Evolutionary conservation across 1,284 basidiomycete species (phyloP).

Genomic region (Rhizoctonia solani): DNA sequence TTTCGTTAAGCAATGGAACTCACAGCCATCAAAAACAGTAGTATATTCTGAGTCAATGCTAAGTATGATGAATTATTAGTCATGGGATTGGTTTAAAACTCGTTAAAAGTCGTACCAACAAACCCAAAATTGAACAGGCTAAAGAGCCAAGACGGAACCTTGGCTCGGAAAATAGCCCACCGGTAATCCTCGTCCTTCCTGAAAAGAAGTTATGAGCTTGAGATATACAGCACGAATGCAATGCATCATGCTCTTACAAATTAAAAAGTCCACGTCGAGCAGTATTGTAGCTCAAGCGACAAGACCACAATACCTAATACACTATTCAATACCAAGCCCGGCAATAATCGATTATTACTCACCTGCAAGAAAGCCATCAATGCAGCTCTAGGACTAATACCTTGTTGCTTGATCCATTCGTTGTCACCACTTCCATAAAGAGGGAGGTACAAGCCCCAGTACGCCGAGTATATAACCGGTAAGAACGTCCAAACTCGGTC

Average conservation of each 20-base stretch:
- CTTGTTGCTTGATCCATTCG: conserved; percentile 40
- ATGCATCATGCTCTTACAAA: conserved; percentile 54
- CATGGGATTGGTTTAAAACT: conserved; percentile 41
- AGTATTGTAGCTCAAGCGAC: conserved; percentile 81
- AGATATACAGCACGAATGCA: background rate
- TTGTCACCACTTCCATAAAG: conserved; percentile 21
- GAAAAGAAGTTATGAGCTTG: background rate
- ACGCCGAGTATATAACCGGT: conserved; percentile 76
- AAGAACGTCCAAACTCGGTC: conserved; percentile 77
- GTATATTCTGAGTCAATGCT: conserved; percentile 76
- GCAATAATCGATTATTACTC: conserved; percentile 39
- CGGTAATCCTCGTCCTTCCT: conserved; percentile 88
- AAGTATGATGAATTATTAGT: background rate
- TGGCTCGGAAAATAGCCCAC: conserved; percentile 75
- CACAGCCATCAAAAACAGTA: conserved; percentile 73
- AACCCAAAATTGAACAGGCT: conserved; percentile 81
- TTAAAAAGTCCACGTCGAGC: conserved; percentile 83
- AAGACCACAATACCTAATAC: conserved; percentile 35
- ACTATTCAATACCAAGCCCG: background rate
- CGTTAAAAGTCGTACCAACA: conserved; percentile 56
- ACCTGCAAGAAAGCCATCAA: conserved; percentile 72
- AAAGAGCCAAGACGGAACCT: conserved; percentile 72
- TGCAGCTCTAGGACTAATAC: conserved; percentile 66
- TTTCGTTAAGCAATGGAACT: conserved; percentile 43
- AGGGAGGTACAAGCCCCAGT: conserved; percentile 47